These are phyloP conservation scores for Tulasnella sp. DNA, from an alignment of 768 basidiomycete genomes.

Conservation along the genomic window DNA sequence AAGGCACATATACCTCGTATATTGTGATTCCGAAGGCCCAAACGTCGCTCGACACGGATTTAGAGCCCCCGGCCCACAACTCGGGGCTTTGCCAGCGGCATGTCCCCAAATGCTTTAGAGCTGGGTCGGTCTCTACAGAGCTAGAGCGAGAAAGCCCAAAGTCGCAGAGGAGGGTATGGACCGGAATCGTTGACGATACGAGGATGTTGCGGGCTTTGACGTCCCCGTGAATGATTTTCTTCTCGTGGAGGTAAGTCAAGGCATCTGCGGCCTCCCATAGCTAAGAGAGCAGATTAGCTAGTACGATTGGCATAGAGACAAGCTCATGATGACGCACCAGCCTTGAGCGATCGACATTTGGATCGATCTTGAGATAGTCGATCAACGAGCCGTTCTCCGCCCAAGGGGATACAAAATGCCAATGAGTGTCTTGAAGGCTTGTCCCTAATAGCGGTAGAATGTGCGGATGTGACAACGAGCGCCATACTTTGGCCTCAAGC, in stretches of 20 bases:
- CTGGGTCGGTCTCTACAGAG: neutral
- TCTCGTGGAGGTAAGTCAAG: neutral
- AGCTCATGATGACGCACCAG: neutral
- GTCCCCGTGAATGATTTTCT: neutral
- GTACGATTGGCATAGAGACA: no score
- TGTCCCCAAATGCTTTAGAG: neutral
- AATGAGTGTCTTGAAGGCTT: no score
- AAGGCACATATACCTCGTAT: neutral
- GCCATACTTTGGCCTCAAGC: no score
- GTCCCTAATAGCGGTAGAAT: no score
- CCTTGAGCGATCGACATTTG: neutral
- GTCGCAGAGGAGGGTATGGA: neutral
- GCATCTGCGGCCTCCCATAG: neutral
- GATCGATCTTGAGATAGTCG: neutral
- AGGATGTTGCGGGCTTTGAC: neutral
- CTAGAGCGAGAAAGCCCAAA: neutral
- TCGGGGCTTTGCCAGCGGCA: neutral
- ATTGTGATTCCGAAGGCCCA: neutral
- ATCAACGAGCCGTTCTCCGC: neutral
- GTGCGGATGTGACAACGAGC: no score
- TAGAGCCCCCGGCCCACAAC: neutral
- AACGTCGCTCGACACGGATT: neutral
- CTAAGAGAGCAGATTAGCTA: neutral
- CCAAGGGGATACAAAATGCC: no score
- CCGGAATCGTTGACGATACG: neutral